Evolutionary conservation across 495 filamentous ascomycete species (phyloP).

Genomic region (Daldinia vernicosa): DNA sequence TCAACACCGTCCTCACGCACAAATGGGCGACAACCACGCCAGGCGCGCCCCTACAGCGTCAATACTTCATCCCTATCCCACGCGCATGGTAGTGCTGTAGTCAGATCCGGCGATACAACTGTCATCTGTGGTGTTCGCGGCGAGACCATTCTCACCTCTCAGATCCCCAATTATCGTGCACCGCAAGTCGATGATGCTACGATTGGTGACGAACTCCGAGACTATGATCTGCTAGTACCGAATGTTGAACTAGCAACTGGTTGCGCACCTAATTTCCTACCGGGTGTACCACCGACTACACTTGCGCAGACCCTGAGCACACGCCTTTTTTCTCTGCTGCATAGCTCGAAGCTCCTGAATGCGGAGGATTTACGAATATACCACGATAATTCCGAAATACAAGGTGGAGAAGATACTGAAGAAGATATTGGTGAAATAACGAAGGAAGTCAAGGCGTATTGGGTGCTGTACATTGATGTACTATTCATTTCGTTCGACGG

Average conservation of each 20-base stretch:
- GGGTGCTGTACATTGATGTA: conserved; percentile 92
- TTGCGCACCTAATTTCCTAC: conserved; percentile 83
- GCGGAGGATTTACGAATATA: conserved; percentile 73
- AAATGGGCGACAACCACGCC: conserved; percentile 75
- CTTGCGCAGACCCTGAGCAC: conserved; percentile 85
- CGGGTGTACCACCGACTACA: conserved; percentile 79
- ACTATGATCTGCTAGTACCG: conserved; percentile 82
- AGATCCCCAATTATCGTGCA: conserved; percentile 72
- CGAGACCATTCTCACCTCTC: conserved; percentile 77
- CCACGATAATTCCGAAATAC: conserved; percentile 62
- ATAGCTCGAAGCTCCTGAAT: conserved; percentile 69
- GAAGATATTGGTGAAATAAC: conserved; percentile 38
- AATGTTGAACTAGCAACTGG: conserved; percentile 92
- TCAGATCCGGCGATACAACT: conserved; percentile 86
- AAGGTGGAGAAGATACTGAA: conserved; percentile 45
- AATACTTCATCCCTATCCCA: conserved; percentile 86
- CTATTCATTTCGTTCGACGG: conserved; percentile 91
- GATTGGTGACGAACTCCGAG: conserved; percentile 53
- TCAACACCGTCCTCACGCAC: conserved; percentile 69
- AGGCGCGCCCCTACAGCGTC: conserved; percentile 73
- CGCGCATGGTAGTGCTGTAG: conserved; percentile 86
- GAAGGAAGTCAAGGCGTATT: conserved; percentile 80
- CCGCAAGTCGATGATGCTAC: conserved; percentile 18
- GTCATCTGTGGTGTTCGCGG: conserved; percentile 90
- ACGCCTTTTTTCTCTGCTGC: conserved; percentile 76